Percentiles rank a stretch among this genome's conserved stretches.
These are phyloP conservation scores for Rubia peregrina DNA, from an alignment of 305 asterid species.

Conservation along the genomic window DNA sequence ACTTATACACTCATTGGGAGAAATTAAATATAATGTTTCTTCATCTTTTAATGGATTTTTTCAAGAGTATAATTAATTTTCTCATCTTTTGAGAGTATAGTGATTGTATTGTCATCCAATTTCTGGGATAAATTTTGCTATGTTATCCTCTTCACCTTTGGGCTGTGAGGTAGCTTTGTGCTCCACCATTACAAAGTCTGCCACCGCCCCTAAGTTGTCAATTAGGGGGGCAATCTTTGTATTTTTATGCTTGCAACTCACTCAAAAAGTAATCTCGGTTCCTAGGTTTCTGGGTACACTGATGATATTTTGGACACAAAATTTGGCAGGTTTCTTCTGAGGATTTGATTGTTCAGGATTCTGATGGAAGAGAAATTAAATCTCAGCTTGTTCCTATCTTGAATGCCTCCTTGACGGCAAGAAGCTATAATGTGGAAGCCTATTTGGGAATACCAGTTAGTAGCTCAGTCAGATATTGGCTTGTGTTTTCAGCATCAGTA, in stretches of 20 bases:
- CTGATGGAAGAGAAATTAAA: slow-evolving; percentile 57
- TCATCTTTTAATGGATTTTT: neutral
- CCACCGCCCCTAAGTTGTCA: neutral
- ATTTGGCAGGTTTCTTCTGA: slow-evolving; percentile 55
- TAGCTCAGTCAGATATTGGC: slow-evolving; percentile 48
- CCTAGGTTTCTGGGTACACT: neutral
- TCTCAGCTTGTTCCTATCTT: slow-evolving; percentile 63
- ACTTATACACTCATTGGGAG: neutral
- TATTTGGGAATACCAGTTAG: slow-evolving; percentile 43
- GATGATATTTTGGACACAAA: neutral
- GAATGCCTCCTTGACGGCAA: slow-evolving; percentile 33
- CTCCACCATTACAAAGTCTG: neutral
- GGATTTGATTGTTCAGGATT: slow-evolving; percentile 51
- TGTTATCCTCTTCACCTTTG: neutral
- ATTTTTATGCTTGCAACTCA: neutral
- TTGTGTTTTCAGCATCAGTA: slow-evolving; percentile 55
- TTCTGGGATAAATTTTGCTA: neutral
- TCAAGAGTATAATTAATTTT: neutral
- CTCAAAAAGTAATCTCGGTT: neutral
- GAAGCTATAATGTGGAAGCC: slow-evolving; percentile 47
- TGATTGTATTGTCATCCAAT: no score
- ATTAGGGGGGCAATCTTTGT: neutral
- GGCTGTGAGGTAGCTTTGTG: neutral
- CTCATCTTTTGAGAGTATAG: neutral
- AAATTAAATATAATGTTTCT: neutral